Evolutionary conservation across 805 yeast genomes (phyloP).

Genomic region (Zygoascus bituminiphila): DNA sequence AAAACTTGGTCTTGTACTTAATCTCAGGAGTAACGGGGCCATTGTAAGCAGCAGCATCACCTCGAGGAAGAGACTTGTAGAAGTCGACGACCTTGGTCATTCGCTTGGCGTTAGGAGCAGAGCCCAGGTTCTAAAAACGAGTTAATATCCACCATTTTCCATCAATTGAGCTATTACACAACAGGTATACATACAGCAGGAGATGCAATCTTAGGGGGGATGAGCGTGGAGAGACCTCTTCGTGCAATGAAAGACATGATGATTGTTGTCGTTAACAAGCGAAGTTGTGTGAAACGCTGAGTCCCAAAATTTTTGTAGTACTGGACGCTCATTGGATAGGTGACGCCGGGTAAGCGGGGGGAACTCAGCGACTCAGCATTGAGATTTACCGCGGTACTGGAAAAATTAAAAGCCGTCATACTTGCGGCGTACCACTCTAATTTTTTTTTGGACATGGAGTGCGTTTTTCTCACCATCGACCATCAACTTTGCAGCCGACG

Average conservation of each 20-base stretch:
- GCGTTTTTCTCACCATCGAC: too few relatives aligned
- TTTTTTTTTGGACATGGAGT: too few relatives aligned
- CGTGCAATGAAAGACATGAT: constrained; percentile 76
- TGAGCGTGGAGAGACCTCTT: constrained; percentile 90
- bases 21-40: constrained; percentile 31
- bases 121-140: constrained; percentile 63
- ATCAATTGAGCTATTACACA: background rate
- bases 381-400: too few relatives aligned
- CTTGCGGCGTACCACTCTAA: background rate
- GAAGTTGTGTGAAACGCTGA: background rate
- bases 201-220: constrained; percentile 98
- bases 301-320: background rate
- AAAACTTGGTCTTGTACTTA: constrained; percentile 18
- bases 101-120: constrained; percentile 95
- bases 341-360: background rate
- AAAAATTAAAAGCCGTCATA: background rate
- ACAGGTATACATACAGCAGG: constrained; percentile 57
- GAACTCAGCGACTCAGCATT: too few relatives aligned
- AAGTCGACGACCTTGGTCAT: constrained; percentile 90
- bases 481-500: too few relatives aligned
- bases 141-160: background rate
- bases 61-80: constrained; percentile 94
- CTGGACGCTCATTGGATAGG: background rate
- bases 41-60: constrained; percentile 55
- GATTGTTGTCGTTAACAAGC: background rate